These are phyloP conservation scores for Quercus agrifolia DNA, from an alignment of 306 rosid genomes.

Conservation along the genomic window DNA sequence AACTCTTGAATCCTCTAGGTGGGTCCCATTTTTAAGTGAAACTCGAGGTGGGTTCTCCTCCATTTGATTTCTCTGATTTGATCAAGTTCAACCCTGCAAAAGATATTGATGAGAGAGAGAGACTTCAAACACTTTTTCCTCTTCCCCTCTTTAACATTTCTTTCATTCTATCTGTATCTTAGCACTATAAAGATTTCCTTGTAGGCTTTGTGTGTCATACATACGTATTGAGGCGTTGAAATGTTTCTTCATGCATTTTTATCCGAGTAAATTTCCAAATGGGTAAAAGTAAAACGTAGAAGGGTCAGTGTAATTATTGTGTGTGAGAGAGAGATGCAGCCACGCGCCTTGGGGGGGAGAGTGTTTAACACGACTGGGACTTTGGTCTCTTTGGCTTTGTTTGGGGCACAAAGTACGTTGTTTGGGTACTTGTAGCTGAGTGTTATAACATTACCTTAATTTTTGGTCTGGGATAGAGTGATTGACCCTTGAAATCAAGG, in stretches of 20 bases:
- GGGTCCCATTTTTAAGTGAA: slow-evolving; percentile 20
- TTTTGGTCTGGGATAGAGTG: not conserved
- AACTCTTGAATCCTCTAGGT: not conserved
- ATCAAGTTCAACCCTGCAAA: slow-evolving; percentile 22
- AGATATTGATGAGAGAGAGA: not conserved
- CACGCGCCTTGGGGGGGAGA: not conserved
- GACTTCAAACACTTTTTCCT: not conserved
- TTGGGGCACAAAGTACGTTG: too few relatives aligned
- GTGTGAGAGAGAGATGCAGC: not conserved
- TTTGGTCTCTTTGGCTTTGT: not conserved
- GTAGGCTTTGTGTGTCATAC: not conserved
- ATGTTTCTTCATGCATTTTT: slow-evolving; percentile 5
- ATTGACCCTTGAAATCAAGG: not conserved
- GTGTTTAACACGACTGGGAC: not conserved
- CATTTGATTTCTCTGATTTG: slow-evolving; percentile 21
- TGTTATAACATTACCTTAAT: not conserved
- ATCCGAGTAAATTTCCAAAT: not conserved
- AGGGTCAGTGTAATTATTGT: not conserved
- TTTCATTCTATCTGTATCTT: not conserved
- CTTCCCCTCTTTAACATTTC: slow-evolving; percentile 2
- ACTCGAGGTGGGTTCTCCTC: slow-evolving; percentile 17
- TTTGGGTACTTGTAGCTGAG: not conserved
- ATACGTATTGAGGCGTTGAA: not conserved
- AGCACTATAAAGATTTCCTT: not conserved
- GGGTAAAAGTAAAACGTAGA: not conserved